These are phyloP conservation scores for Huntiella bhutanensis DNA, from an alignment of 2,329 filamentous ascomycete species.

Conservation along the genomic window DNA sequence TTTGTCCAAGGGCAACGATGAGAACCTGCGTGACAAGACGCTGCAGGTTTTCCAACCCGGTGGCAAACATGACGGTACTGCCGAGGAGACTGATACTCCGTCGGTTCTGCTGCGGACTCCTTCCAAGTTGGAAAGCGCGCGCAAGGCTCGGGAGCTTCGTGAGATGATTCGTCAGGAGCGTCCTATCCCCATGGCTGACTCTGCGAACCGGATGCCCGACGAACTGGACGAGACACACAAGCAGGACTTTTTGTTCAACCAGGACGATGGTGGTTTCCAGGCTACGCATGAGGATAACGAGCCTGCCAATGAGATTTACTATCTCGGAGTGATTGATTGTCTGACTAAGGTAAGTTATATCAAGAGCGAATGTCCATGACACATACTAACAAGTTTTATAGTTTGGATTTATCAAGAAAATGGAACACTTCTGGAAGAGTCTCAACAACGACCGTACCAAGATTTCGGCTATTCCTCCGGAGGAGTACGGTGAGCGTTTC, in stretches of 20 bases:
- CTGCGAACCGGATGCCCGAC: constrained; percentile 71
- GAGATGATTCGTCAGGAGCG: constrained; percentile 86
- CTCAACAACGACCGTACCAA: constrained; percentile 64
- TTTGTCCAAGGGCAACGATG: constrained; percentile 74
- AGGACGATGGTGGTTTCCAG: constrained; percentile 80
- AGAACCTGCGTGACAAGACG: constrained; percentile 78
- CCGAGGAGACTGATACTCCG: constrained; percentile 41
- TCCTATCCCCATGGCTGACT: constrained; percentile 79
- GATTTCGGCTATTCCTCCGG: constrained; percentile 81
- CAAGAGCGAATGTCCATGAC: not conserved
- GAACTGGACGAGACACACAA: constrained; percentile 61
- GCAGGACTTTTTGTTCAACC: constrained; percentile 64
- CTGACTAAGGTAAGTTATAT: constrained; percentile 68
- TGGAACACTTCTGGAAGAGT: constrained; percentile 95
- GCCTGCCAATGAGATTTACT: constrained; percentile 84
- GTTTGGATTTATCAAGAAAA: constrained; percentile 88
- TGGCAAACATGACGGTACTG: constrained; percentile 18
- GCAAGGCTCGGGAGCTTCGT: constrained; percentile 77
- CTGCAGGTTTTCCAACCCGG: constrained; percentile 85
- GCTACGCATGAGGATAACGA: constrained; percentile 81
- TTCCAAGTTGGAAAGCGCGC: constrained; percentile 77
- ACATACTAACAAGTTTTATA: constrained; percentile 19
- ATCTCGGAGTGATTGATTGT: constrained; percentile 95
- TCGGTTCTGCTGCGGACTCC: constrained; percentile 67
- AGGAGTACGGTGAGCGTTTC: constrained; percentile 85